Conservation (phyloP, 352 stramenopile species). For the Pythium dissotocum region DNA sequence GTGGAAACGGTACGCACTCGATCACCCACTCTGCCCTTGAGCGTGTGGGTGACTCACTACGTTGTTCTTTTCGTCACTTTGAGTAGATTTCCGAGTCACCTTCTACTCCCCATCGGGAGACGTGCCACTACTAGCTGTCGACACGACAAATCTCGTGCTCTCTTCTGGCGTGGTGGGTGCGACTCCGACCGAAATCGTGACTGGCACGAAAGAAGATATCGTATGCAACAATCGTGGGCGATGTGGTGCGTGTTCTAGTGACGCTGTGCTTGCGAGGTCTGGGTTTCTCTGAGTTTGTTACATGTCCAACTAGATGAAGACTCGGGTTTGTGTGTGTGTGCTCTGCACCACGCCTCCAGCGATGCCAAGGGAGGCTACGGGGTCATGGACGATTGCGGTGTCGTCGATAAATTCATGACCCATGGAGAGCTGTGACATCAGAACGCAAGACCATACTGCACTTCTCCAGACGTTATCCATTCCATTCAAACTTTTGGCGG, state of each 20-base stretch:
- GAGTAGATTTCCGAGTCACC: slow-evolving; percentile 28
- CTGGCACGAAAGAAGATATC: slow-evolving; percentile 64
- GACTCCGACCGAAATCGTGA: slow-evolving; percentile 27
- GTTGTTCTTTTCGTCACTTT: neutral
- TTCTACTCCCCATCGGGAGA: slow-evolving; percentile 71
- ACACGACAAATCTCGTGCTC: slow-evolving; percentile 37
- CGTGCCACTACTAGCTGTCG: slow-evolving; percentile 50
- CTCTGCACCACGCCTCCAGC: slow-evolving; percentile 56
- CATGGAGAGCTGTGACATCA: slow-evolving; percentile 48
- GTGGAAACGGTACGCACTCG: slow-evolving; percentile 38
- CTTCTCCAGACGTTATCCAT: too few relatives aligned
- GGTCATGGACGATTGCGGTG: slow-evolving; percentile 58
- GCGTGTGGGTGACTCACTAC: neutral
- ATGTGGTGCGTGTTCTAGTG: slow-evolving; percentile 45
- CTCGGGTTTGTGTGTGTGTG: slow-evolving; percentile 64
- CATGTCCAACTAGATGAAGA: slow-evolving; percentile 44
- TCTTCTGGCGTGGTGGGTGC: slow-evolving; percentile 35
- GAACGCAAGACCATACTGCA: too few relatives aligned
- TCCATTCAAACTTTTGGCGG: too few relatives aligned
- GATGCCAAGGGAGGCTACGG: slow-evolving; percentile 53
- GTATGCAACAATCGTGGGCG: slow-evolving; percentile 80
- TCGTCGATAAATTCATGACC: slow-evolving; percentile 61
- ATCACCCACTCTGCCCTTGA: neutral
- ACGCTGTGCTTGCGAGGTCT: neutral
- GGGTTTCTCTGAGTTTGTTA: neutral